phyloP scores from a whole-genome alignment of 352 stramenopile genomes.

The Pythium rishiriense region DNA sequence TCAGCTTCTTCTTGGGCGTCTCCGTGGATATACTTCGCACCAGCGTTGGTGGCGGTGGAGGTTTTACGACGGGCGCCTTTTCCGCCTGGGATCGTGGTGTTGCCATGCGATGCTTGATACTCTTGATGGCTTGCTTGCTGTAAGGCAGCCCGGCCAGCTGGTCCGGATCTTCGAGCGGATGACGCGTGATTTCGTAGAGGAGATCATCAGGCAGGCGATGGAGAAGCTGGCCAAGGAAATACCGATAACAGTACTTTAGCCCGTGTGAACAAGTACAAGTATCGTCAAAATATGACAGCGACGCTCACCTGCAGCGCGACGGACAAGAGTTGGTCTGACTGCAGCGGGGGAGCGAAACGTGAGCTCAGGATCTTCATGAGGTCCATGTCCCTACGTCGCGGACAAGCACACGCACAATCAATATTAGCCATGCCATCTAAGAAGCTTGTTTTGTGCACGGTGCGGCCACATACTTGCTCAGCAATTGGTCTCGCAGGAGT shows the following conservation, averaged over 20 bases:
- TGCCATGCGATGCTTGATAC: slow-evolving; percentile 37
- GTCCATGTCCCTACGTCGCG: slow-evolving; percentile 85
- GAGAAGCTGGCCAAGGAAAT: slow-evolving; percentile 45
- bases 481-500: slow-evolving; percentile 79
- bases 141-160: slow-evolving; percentile 54
- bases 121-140: slow-evolving; percentile 47
- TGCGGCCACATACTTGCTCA: slow-evolving; percentile 55
- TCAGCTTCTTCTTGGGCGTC: slow-evolving; percentile 9
- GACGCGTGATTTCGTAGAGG: slow-evolving; percentile 82
- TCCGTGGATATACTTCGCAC: slow-evolving; percentile 10
- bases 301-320: slow-evolving; percentile 65
- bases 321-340: slow-evolving; percentile 84
- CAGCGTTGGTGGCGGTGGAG: slow-evolving; percentile 6
- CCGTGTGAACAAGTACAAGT: neutral
- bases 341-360: slow-evolving; percentile 73
- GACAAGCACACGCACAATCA: too few relatives aligned
- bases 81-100: slow-evolving; percentile 4
- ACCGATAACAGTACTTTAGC: neutral
- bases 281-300: neutral
- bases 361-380: slow-evolving; percentile 90
- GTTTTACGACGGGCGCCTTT: neutral
- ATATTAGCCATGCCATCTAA: neutral
- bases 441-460: neutral
- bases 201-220: slow-evolving; percentile 86
- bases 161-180: slow-evolving; percentile 79